Conservation (phyloP, 805 yeast genomes). For the Nakazawaea sp. region DNA sequence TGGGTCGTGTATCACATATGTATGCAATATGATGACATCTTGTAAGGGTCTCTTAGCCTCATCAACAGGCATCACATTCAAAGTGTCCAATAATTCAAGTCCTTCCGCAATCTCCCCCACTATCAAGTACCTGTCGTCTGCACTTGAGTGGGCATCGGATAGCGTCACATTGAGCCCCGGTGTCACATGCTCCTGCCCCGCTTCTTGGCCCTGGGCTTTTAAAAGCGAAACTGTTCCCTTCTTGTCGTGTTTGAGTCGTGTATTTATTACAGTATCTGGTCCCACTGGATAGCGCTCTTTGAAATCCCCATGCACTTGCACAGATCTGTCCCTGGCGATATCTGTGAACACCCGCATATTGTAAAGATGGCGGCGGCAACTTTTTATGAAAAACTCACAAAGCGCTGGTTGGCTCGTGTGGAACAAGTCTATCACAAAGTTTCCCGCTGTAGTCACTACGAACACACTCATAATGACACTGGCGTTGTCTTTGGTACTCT, state of each 20-base stretch:
- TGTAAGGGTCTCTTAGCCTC: constrained; percentile 31
- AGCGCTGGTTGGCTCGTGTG: constrained; percentile 28
- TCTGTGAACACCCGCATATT: constrained; percentile 44
- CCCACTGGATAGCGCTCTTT: constrained; percentile 22
- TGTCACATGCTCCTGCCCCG: too few species aligned
- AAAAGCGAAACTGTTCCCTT: too few species aligned
- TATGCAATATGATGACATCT: constrained; percentile 46
- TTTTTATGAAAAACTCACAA: constrained; percentile 41
- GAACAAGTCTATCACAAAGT: constrained; percentile 43
- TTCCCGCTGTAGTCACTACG: constrained; percentile 34
- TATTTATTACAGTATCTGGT: too few species aligned
- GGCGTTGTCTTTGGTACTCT: too few species aligned
- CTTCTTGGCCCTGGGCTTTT: too few species aligned
- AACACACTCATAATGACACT: constrained; percentile 30
- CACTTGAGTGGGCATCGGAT: too few species aligned
- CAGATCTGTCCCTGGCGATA: constrained; percentile 29
- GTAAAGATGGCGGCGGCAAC: constrained; percentile 46
- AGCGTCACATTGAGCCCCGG: too few species aligned
- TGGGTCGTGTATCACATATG: constrained; percentile 48
- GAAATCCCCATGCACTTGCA: constrained; percentile 43
- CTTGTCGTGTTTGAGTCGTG: too few species aligned
- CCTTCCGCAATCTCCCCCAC: constrained; percentile 53
- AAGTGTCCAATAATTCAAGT: constrained; percentile 30
- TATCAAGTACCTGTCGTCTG: constrained; percentile 18
- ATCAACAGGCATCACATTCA: constrained; percentile 35